Base-by-base conservation (phyloP, 306 rosid species). In the Bauhinia variegata region DNA sequence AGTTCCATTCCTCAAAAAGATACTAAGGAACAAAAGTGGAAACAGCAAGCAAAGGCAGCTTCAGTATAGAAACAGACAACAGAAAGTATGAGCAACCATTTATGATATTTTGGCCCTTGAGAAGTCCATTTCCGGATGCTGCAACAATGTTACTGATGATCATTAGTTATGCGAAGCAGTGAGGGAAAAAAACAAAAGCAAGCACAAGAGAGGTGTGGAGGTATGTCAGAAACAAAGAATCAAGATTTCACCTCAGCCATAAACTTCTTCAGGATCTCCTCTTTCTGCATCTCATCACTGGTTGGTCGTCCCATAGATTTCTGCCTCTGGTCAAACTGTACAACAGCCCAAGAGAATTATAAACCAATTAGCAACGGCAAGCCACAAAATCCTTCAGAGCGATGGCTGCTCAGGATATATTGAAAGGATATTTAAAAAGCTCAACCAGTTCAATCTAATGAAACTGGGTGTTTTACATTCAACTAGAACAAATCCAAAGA, bases 51-150 rank as follows among this genome's bases (percentile, higher is more conserved):
- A 34, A 11, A 38, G 9, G 31, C n/a, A 36, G 7, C 44, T 8
- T 5, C 48, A 15, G 17, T 4, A 36, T 15, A 16, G 9, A 58
- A n/a, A 23, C 11, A 6, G n/a, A 30, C 6, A 44, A 4, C n/a
- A n/a, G 0, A 11, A 17, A 43, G 28, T 53, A 43, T 8, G 2
- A 30, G 34, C 41, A 23, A 15, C 80, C 28, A 41, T 44, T 61
- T 75, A 89, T 61, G 87, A 49, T 10, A 87, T 18, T 77, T 91
- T 91, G 19, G 96, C 95, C 61, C 79, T 68, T 0, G 97, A 85
- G 65, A 92, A 92, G 78, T 92, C 96, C 96, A 92, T 83, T 83
- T 92, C 96, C 19, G 97, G 97, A 85, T 89, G 97, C 97, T 92
- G 95, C 85, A 80, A 57, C 0, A 68, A 68, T 4, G 67, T 19